A percentile compares a stretch with the other conserved stretches of the same genome.
Evolutionary conservation across 768 basidiomycete species (phyloP).

Genomic region (Termitomyces sp.): DNA sequence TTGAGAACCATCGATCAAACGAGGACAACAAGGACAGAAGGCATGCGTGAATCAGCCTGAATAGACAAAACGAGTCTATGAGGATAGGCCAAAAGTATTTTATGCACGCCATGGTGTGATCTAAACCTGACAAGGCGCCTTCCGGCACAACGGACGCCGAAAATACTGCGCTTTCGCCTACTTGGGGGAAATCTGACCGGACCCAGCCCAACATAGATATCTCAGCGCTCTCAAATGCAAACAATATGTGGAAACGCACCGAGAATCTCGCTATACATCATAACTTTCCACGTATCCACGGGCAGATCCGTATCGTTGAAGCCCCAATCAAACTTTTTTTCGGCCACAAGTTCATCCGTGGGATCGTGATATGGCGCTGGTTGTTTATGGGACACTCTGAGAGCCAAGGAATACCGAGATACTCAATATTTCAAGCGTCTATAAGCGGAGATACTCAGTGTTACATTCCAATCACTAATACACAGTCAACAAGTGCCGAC

Average conservation of each 20-base stretch:
- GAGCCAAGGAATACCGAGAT: neutral
- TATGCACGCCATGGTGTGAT: constrained; percentile 18
- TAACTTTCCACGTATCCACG: constrained; percentile 99
- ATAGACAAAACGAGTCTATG: neutral
- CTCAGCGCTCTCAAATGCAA: too few relatives aligned
- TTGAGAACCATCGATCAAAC: neutral
- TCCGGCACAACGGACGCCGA: constrained; percentile 40
- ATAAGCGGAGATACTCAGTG: too few relatives aligned
- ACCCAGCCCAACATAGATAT: neutral
- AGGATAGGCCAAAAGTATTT: neutral
- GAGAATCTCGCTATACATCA: constrained; percentile 99
- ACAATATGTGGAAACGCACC: too few relatives aligned
- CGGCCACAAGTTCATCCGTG: constrained; percentile 92
- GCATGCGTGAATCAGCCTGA: neutral
- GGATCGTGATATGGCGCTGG: constrained; percentile 95
- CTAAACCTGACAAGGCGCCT: constrained; percentile 68
- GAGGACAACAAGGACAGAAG: neutral
- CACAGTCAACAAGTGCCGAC: neutral
- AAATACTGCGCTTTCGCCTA: neutral
- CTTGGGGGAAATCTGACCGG: neutral
- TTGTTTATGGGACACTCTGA: neutral
- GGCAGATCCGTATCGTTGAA: constrained; percentile 99
- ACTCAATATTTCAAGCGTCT: too few relatives aligned
- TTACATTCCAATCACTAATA: neutral
- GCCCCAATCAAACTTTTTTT: constrained; percentile 96